A percentile compares a stretch with the other conserved stretches of the same genome.
Evolutionary conservation across 495 filamentous ascomycete species (phyloP).

Genomic region (Cercophora sp.): DNA sequence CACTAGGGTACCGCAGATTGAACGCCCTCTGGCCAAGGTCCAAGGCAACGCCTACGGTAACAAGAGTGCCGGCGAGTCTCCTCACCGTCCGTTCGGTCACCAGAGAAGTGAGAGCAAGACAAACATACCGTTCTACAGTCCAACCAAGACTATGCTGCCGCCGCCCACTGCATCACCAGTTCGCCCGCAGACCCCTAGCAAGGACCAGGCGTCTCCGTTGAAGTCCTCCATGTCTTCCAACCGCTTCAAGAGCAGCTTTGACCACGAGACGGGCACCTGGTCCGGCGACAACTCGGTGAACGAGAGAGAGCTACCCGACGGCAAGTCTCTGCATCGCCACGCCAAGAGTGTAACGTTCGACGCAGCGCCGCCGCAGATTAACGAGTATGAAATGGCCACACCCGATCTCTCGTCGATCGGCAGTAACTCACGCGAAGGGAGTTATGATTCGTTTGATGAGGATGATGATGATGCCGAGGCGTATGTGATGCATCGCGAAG

Average conservation of each 20-base stretch:
- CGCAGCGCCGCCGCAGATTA: conserved; percentile 84
- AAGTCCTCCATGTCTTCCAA: conserved; percentile 79
- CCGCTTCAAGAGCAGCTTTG: conserved; percentile 68
- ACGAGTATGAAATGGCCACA: conserved; percentile 97
- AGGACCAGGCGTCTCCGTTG: conserved; percentile 69
- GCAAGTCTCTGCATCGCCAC: conserved; percentile 66
- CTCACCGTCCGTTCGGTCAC: conserved; percentile 35
- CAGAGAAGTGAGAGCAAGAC: conserved; percentile 45
- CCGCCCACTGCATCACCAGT: conserved; percentile 19
- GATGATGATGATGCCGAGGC: conserved; percentile 67
- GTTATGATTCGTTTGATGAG: conserved; percentile 82
- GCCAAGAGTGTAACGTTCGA: conserved; percentile 97
- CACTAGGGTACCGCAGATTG: conserved; percentile 63
- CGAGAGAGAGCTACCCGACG: conserved; percentile 51
- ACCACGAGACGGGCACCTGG: conserved; percentile 67
- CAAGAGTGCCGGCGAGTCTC: no score
- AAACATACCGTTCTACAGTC: conserved; percentile 35
- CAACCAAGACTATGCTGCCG: conserved; percentile 35
- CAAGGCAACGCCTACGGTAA: conserved; percentile 51
- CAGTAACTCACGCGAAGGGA: conserved; percentile 82
- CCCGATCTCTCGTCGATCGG: conserved; percentile 87
- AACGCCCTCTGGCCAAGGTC: conserved; percentile 71
- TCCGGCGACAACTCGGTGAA: conserved; percentile 57
- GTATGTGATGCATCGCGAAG: conserved; percentile 63
- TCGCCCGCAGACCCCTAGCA: conserved; percentile 59